A percentile compares a stretch with the other conserved stretches of the same genome.
Conservation (phyloP, 495 filamentous ascomycete species). For the Aspergillus saccharolyticus region DNA sequence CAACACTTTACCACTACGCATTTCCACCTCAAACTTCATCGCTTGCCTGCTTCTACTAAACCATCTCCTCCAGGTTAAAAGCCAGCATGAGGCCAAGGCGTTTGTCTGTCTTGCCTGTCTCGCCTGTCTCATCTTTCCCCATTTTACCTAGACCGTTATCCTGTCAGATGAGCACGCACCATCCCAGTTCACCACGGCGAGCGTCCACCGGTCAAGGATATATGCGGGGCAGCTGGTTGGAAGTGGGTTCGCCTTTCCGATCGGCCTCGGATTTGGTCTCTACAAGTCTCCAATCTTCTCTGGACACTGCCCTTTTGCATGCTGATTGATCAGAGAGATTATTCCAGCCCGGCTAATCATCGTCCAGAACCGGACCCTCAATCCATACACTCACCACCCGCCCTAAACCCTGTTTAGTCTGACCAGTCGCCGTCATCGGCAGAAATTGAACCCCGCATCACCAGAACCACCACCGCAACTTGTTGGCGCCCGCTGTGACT, state of each 20-base stretch:
- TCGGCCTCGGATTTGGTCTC: background rate
- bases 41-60: too few relatives aligned
- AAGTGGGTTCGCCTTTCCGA: background rate
- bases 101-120: background rate
- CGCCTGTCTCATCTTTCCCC: background rate
- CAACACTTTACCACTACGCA: too few relatives aligned
- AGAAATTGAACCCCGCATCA: background rate
- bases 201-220: background rate
- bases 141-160: conserved; percentile 1
- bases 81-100: background rate
- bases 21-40: too few relatives aligned
- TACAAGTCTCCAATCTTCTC: background rate
- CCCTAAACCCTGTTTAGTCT: background rate
- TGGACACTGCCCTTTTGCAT: background rate
- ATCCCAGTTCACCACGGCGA: background rate
- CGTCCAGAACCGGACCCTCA: background rate
- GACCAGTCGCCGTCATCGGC: background rate
- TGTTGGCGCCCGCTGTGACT: conserved; percentile 8
- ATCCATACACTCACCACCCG: background rate
- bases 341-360: background rate
- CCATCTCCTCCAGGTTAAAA: too few relatives aligned
- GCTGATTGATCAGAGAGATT: conserved; percentile 1
- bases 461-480: conserved; percentile 9
- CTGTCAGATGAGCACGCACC: conserved; percentile 11
- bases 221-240: conserved; percentile 1